Conservation (phyloP, 1,284 basidiomycete genomes). For the Fistulina hepatica region DNA sequence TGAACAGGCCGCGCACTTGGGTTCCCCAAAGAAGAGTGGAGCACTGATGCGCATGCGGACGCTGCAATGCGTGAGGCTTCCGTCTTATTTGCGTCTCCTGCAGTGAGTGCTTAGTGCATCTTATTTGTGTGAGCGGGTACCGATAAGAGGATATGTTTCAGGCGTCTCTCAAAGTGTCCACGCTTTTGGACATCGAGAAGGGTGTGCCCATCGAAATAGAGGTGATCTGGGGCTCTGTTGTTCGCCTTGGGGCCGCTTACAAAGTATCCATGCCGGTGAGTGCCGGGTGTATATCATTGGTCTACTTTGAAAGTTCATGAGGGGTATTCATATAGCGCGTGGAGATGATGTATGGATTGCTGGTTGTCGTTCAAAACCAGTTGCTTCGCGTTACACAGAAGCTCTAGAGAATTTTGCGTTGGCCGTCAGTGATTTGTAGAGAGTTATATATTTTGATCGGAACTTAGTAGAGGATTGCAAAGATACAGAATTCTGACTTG, state of each 20-base stretch:
- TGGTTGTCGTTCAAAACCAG: conserved; percentile 29
- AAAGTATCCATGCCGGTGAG: conserved; percentile 16
- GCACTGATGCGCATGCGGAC: no score
- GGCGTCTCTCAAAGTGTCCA: conserved; percentile 20
- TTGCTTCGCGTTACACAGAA: conserved; percentile 21
- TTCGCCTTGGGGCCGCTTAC: conserved; percentile 24
- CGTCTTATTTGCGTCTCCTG: no score
- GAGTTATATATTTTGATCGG: no score
- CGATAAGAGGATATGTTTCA: no score
- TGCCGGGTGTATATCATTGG: background rate
- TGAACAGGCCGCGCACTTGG: background rate
- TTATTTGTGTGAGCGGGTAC: no score
- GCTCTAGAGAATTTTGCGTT: no score
- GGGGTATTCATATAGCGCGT: conserved; percentile 23
- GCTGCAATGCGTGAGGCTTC: no score
- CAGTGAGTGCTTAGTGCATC: no score
- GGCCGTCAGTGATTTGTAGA: no score
- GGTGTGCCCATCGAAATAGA: conserved; percentile 35
- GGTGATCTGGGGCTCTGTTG: conserved; percentile 32
- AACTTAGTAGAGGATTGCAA: no score
- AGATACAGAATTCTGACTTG: no score
- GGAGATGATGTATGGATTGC: conserved; percentile 28
- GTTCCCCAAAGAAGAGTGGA: background rate
- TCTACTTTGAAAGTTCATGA: no score
- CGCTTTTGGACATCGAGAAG: conserved; percentile 25